phyloP scores from a whole-genome alignment of 2,329 filamentous ascomycete species.

The Colletotrichum sansevieriae region DNA sequence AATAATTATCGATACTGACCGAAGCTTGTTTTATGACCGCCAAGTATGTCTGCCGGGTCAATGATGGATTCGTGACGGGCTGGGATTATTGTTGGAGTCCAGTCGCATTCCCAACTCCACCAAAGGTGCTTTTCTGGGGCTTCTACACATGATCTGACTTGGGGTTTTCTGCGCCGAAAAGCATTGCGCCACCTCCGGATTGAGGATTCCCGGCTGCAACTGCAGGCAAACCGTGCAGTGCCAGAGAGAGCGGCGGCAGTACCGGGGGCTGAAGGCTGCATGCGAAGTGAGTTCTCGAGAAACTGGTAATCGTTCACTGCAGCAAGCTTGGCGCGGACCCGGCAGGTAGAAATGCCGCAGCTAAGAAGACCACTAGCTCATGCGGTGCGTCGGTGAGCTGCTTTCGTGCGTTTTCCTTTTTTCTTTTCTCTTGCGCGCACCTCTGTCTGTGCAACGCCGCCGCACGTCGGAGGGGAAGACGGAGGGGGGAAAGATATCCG shows the following conservation, averaged over 20 bases:
- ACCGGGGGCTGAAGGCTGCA: not conserved
- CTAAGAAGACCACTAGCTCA: not conserved
- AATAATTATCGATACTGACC: not conserved
- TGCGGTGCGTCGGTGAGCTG: not conserved
- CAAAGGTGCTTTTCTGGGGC: slow-evolving; percentile 10
- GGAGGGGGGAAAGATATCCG: too few relatives aligned
- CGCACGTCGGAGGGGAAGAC: too few relatives aligned
- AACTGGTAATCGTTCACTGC: not conserved
- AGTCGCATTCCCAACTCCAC: slow-evolving; percentile 2
- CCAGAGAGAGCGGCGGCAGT: too few relatives aligned
- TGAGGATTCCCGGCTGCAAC: not conserved
- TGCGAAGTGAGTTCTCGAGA: not conserved
- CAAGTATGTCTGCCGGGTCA: not conserved
- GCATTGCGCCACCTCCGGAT: not conserved
- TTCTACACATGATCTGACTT: slow-evolving; percentile 21
- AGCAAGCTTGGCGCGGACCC: not conserved
- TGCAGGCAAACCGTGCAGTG: not conserved
- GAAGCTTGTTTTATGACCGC: not conserved
- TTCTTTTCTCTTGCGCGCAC: too few relatives aligned
- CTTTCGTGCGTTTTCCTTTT: not conserved
- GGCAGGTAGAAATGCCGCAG: not conserved
- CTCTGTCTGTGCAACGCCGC: too few relatives aligned
- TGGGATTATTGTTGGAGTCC: slow-evolving; percentile 8
- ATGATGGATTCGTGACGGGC: not conserved
- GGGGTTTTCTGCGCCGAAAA: not conserved